Evolutionary conservation across 177 flowering plant species (phyloP).

Genomic region (Vitis hybrid): DNA sequence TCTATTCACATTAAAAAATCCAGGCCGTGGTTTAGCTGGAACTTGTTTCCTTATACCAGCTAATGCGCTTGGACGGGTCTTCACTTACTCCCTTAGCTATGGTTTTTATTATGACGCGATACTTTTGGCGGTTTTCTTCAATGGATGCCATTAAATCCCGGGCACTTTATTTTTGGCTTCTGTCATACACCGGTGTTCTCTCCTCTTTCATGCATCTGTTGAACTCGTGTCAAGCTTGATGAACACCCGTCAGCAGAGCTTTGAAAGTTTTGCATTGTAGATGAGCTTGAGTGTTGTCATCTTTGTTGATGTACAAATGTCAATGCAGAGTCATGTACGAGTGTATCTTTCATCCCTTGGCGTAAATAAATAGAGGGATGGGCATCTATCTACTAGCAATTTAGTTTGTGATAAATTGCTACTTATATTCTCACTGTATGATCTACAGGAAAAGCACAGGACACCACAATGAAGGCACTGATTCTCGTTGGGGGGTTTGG

Average conservation of each 20-base stretch:
- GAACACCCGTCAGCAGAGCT: slow-evolving; percentile 23
- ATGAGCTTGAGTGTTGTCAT: slow-evolving; percentile 5
- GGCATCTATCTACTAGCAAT: slow-evolving; percentile 5
- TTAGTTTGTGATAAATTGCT: slow-evolving; percentile 4
- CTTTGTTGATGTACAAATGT: slow-evolving; percentile 18
- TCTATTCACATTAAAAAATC: slow-evolving; percentile 15
- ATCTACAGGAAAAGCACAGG: slow-evolving; percentile 29
- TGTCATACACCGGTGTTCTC: slow-evolving; percentile 10
- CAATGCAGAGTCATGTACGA: slow-evolving; percentile 11
- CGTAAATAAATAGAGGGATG: slow-evolving; percentile 3
- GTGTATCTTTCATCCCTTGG: slow-evolving; percentile 7
- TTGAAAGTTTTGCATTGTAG: slow-evolving; percentile 5
- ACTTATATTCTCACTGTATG: slow-evolving; percentile 13
- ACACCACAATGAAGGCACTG: slow-evolving; percentile 87
- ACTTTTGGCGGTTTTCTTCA: slow-evolving; percentile 14
- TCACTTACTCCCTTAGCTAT: slow-evolving; percentile 7
- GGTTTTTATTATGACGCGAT: slow-evolving; percentile 14
- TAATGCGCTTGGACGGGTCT: slow-evolving; percentile 17
- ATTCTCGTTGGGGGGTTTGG: slow-evolving; percentile 99
- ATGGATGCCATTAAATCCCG: slow-evolving; percentile 1
- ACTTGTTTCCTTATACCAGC: slow-evolving; percentile 29
- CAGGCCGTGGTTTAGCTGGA: slow-evolving; percentile 43
- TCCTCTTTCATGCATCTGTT: slow-evolving; percentile 18
- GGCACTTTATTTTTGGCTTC: neutral
- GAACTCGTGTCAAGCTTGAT: slow-evolving; percentile 21